These are phyloP conservation scores for Wickerhamiella shivajii DNA, from an alignment of 805 yeast genomes.

Conservation along the genomic window DNA sequence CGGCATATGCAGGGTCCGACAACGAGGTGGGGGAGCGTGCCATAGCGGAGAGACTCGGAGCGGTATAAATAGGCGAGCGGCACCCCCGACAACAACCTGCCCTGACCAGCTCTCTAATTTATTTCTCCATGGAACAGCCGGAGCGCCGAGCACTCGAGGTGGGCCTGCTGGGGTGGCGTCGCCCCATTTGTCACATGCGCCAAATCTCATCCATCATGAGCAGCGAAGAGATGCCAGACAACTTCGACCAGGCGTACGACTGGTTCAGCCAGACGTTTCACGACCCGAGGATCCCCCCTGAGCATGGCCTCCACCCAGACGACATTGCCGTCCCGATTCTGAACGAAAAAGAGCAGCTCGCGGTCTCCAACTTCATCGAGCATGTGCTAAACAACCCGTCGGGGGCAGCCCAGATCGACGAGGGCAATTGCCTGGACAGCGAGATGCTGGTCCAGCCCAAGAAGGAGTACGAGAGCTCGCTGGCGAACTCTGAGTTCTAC, in stretches of 20 bases:
- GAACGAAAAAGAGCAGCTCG: constrained; percentile 15
- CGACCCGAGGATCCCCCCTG: not conserved
- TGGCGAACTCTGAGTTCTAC: constrained; percentile 2
- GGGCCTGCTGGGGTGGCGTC: too few species aligned
- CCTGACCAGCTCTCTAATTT: too few species aligned
- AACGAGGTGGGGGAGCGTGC: too few species aligned
- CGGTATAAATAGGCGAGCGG: too few species aligned
- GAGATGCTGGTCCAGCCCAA: too few species aligned
- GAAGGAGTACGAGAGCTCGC: too few species aligned
- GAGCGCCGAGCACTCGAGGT: too few species aligned
- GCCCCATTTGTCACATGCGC: constrained; percentile 1
- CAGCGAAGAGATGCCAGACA: constrained; percentile 9
- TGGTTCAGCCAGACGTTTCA: constrained; percentile 8
- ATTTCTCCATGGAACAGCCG: too few species aligned
- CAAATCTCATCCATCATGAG: constrained; percentile 1
- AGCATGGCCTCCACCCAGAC: constrained; percentile 1
- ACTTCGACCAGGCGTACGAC: constrained; percentile 13
- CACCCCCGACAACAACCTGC: too few species aligned
- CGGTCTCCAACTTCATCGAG: constrained; percentile 16
- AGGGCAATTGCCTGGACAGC: constrained; percentile 5
- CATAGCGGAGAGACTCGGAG: too few species aligned
- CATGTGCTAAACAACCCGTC: constrained; percentile 14
- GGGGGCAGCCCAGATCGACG: constrained; percentile 2
- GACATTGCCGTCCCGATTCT: constrained; percentile 10
- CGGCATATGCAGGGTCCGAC: too few species aligned